Conservation (phyloP, 176 grass and related monocot genomes). For the Carex myosuroides region DNA sequence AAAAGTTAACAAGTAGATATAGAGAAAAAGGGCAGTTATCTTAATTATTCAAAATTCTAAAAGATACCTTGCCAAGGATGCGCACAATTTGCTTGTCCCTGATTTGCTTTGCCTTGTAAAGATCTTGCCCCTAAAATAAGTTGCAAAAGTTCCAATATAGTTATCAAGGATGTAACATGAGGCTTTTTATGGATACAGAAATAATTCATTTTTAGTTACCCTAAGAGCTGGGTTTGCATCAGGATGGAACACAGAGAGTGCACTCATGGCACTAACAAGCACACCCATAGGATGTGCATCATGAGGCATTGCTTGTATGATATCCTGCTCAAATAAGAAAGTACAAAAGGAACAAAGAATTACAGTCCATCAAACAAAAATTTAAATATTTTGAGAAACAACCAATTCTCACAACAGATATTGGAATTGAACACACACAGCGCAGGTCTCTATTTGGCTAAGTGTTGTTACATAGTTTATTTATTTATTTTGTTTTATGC, state of each 20-base stretch:
- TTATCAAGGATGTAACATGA: neutral
- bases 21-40: neutral
- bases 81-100: conserved; percentile 94
- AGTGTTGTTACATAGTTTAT: neutral
- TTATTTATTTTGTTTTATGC: neutral
- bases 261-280: conserved; percentile 90
- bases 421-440: neutral
- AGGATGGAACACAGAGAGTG: conserved; percentile 94
- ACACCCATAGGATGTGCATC: conserved; percentile 98
- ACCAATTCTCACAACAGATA: neutral
- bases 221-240: conserved; percentile 97
- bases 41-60: conserved; percentile 3
- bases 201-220: conserved; percentile 37
- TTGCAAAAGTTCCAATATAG: neutral
- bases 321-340: conserved; percentile 47
- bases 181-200: neutral
- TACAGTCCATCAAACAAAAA: neutral
- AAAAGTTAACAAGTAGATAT: neutral
- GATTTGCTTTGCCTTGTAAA: conserved; percentile 81
- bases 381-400: neutral
- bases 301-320: conserved; percentile 97
- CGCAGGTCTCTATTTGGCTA: neutral
- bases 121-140: conserved; percentile 73
- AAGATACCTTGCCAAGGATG: conserved; percentile 89
- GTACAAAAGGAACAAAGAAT: neutral